Conservation (phyloP, 768 basidiomycete species). For the Psilocybe sp. region DNA sequence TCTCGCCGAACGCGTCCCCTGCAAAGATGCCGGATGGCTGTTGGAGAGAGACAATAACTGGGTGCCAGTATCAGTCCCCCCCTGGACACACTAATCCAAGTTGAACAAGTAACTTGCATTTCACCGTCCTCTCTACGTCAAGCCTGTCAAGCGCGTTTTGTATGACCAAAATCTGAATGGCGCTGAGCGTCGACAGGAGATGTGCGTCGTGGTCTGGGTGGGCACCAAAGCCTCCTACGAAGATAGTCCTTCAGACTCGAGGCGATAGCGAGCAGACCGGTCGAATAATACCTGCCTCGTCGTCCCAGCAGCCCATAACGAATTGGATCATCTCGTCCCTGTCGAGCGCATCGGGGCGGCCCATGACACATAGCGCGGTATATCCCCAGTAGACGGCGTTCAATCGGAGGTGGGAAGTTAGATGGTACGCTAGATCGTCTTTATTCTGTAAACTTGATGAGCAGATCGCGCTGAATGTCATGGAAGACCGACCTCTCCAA, state of each 20-base stretch:
- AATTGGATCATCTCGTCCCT: slow-evolving; percentile 83
- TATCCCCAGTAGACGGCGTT: slow-evolving; percentile 98
- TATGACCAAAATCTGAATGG: slow-evolving; percentile 86
- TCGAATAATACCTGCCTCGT: slow-evolving; percentile 63
- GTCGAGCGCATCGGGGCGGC: slow-evolving; percentile 72
- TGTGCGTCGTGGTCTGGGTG: slow-evolving; percentile 94
- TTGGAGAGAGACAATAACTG: slow-evolving; percentile 85
- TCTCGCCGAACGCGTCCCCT: slow-evolving; percentile 88
- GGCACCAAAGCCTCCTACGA: slow-evolving; percentile 83
- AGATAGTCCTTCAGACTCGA: neutral
- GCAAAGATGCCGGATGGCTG: slow-evolving; percentile 86
- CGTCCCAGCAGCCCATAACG: slow-evolving; percentile 95
- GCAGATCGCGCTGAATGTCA: neutral
- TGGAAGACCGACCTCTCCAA: slow-evolving; percentile 12
- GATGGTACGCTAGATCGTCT: slow-evolving; percentile 83
- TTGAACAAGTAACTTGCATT: slow-evolving; percentile 57
- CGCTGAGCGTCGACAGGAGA: slow-evolving; percentile 81
- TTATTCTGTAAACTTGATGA: slow-evolving; percentile 48
- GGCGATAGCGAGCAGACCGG: neutral
- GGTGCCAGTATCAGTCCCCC: neutral
- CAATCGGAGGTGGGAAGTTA: slow-evolving; percentile 89
- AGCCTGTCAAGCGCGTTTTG: slow-evolving; percentile 77
- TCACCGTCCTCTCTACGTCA: slow-evolving; percentile 65
- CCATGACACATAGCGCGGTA: slow-evolving; percentile 83
- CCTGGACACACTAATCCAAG: neutral